Percentiles rank a stretch among this genome's conserved stretches.
Evolutionary conservation across 1,284 basidiomycete genomes (phyloP).

Genomic region (Amylostereum chailletii): DNA sequence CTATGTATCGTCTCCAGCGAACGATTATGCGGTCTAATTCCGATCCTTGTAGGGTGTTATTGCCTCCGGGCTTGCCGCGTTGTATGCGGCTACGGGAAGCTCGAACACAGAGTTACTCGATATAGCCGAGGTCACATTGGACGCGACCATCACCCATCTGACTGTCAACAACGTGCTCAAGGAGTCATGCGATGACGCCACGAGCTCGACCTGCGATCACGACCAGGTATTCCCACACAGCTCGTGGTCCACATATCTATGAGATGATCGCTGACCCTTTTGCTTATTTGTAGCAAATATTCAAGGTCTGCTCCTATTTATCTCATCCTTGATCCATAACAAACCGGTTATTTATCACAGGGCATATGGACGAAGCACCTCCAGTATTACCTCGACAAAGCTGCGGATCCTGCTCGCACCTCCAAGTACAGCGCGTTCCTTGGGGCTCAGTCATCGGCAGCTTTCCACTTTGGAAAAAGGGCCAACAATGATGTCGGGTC

Average conservation of each 20-base stretch:
- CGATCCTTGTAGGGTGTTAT: conserved; percentile 32
- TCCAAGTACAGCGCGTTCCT: conserved; percentile 22
- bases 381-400: conserved; percentile 25
- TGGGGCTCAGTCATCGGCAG: conserved; percentile 18
- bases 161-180: conserved; percentile 33
- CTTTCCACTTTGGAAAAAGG: conserved; percentile 24
- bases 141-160: conserved; percentile 35
- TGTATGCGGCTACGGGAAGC: conserved; percentile 28
- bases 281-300: conserved; percentile 27
- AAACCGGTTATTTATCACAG: conserved; percentile 12
- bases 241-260: too few relatives aligned
- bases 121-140: conserved; percentile 42
- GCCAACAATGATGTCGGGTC: conserved; percentile 36
- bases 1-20: neutral
- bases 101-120: conserved; percentile 28
- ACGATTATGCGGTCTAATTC: neutral
- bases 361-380: conserved; percentile 22
- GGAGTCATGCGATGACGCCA: conserved; percentile 42
- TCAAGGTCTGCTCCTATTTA: conserved; percentile 26
- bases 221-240: conserved; percentile 30
- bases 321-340: neutral
- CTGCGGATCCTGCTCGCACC: conserved; percentile 15
- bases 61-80: conserved; percentile 40
- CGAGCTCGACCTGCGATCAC: conserved; percentile 30
- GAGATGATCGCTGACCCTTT: too few relatives aligned